Evolutionary conservation across 768 basidiomycete genomes (phyloP).

Genomic region (Mrakia blollopis): DNA sequence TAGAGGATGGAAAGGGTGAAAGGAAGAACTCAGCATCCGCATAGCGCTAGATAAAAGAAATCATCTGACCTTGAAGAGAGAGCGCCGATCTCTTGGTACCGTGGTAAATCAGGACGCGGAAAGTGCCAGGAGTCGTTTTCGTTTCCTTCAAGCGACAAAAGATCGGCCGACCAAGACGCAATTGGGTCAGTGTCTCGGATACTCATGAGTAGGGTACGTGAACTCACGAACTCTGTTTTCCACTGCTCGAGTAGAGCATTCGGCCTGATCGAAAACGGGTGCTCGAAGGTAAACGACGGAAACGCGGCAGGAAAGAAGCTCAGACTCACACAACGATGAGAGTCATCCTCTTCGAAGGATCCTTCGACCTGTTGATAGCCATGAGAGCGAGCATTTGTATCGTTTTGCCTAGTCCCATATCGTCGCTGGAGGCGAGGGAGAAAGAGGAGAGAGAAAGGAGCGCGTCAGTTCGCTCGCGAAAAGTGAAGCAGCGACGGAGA

Average conservation of each 20-base stretch:
- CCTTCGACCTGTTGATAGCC: conserved; percentile 52
- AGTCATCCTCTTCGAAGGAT: conserved; percentile 57
- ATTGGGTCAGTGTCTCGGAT: background rate
- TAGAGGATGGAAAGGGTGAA: background rate
- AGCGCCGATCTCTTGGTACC: conserved; percentile 54
- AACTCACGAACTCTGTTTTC: conserved; percentile 63
- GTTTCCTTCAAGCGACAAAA: background rate
- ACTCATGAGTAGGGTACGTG: background rate
- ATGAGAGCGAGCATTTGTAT: conserved; percentile 52
- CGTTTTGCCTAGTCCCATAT: conserved; percentile 35
- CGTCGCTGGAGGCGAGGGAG: background rate
- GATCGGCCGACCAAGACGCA: background rate
- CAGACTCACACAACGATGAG: conserved; percentile 58
- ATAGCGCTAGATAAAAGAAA: background rate
- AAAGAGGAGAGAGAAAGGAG: too few species aligned
- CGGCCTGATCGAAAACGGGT: background rate
- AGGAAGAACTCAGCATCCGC: background rate
- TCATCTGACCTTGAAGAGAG: conserved; percentile 40
- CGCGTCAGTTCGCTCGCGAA: background rate
- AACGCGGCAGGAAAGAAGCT: background rate
- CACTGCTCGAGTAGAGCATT: conserved; percentile 61
- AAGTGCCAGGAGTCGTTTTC: conserved; percentile 34
- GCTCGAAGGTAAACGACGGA: background rate
- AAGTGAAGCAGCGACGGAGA: too few species aligned
- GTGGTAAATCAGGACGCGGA: conserved; percentile 57